These are phyloP conservation scores for Myriosclerotinia scirpicola DNA, from an alignment of 2,329 filamentous ascomycete genomes.

Conservation along the genomic window DNA sequence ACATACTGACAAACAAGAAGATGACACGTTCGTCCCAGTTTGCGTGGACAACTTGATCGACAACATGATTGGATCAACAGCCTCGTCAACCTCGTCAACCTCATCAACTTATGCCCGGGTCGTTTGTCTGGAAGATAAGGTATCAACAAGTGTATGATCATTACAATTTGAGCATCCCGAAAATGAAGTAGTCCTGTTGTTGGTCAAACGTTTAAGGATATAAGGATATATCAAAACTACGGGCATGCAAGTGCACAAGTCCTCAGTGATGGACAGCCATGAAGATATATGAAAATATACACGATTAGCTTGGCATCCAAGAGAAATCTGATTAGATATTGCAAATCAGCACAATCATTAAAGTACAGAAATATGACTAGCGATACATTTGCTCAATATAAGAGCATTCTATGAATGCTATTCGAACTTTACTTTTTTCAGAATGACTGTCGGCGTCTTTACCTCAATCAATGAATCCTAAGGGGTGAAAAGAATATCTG, in stretches of 20 bases:
- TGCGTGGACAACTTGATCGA: not conserved
- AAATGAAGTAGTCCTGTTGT: not conserved
- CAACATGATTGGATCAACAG: not conserved
- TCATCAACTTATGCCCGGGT: no score
- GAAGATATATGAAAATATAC: not conserved
- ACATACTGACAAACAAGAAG: not conserved
- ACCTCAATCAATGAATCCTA: not conserved
- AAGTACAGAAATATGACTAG: no score
- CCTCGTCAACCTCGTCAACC: not conserved
- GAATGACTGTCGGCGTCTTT: not conserved
- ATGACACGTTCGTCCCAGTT: not conserved
- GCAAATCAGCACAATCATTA: not conserved
- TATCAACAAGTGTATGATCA: slow-evolving; percentile 6
- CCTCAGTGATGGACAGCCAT: not conserved
- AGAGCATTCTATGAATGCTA: not conserved
- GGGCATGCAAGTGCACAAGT: slow-evolving; percentile 4
- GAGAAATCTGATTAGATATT: not conserved
- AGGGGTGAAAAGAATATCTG: not conserved
- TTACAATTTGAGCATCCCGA: not conserved
- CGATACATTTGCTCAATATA: not conserved
- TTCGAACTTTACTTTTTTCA: not conserved
- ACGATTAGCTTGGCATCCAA: not conserved
- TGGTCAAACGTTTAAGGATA: not conserved
- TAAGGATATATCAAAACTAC: not conserved
- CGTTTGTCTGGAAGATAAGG: not conserved